These are phyloP conservation scores for Xerocomellus chrysenteron DNA, from an alignment of 768 basidiomycete species.

Conservation along the genomic window DNA sequence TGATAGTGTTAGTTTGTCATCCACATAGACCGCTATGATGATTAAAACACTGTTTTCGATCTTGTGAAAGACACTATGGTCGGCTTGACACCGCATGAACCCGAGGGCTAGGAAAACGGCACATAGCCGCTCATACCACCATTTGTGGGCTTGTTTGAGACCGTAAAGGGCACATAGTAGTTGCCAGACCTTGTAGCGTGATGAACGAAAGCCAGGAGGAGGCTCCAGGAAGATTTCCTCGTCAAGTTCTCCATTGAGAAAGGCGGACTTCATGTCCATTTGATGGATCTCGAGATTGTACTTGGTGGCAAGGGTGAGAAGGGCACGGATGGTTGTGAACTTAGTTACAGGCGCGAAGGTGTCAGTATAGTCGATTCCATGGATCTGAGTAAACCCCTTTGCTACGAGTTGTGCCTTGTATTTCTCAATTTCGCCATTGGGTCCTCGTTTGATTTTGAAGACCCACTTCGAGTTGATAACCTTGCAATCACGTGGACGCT, in stretches of 20 bases:
- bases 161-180: neutral
- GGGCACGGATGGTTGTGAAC: neutral
- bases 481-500: neutral
- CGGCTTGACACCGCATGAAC: neutral
- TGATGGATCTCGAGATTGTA: conserved; percentile 12
- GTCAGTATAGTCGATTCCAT: conserved; percentile 36
- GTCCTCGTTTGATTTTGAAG: conserved; percentile 3
- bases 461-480: neutral
- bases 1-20: neutral
- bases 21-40: neutral
- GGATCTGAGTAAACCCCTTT: conserved; percentile 32
- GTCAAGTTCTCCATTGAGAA: conserved; percentile 8
- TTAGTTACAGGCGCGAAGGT: conserved; percentile 1
- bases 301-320: neutral
- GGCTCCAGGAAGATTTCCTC: conserved; percentile 30
- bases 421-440: conserved; percentile 26
- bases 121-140: neutral
- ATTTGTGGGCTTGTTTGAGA: conserved; percentile 1
- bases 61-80: neutral
- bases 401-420: conserved; percentile 43
- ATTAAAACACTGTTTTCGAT: neutral
- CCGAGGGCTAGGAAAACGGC: neutral
- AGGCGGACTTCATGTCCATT: conserved; percentile 27
- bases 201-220: conserved; percentile 9
- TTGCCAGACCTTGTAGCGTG: neutral